These are phyloP conservation scores for Mimosa pudica DNA, from an alignment of 306 rosid genomes.

Conservation along the genomic window DNA sequence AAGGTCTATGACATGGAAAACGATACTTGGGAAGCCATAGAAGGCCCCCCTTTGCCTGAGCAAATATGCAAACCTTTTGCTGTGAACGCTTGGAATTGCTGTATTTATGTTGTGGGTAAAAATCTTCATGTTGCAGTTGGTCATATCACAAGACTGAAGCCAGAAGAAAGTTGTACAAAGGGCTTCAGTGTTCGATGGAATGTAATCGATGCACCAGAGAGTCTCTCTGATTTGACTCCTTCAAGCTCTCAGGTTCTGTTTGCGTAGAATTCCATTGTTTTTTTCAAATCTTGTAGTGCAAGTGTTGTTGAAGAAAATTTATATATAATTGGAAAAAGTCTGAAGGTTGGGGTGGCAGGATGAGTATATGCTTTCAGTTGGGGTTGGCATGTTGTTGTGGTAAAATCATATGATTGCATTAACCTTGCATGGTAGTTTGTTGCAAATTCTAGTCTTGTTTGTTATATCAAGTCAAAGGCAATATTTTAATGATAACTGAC, in stretches of 20 bases:
- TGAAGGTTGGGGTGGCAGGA: slow-evolving; percentile 42
- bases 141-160: slow-evolving; percentile 56
- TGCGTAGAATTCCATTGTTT: slow-evolving; percentile 57
- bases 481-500: not conserved
- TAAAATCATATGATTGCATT: slow-evolving; percentile 18
- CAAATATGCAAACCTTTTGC: slow-evolving; percentile 96
- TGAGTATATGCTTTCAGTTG: slow-evolving; percentile 41
- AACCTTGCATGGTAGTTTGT: slow-evolving; percentile 14
- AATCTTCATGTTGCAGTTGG: slow-evolving; percentile 89
- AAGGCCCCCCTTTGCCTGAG: slow-evolving; percentile 84
- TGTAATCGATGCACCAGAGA: slow-evolving; percentile 70
- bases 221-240: slow-evolving; percentile 82
- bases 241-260: slow-evolving; percentile 92
- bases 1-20: slow-evolving; percentile 74
- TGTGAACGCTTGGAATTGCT: slow-evolving; percentile 67
- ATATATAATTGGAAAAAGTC: slow-evolving; percentile 43
- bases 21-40: slow-evolving; percentile 87
- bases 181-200: slow-evolving; percentile 77
- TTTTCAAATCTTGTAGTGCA: slow-evolving; percentile 27
- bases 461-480: slow-evolving; percentile 11
- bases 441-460: slow-evolving; percentile 4
- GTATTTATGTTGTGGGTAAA: slow-evolving; percentile 80
- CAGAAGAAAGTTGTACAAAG: slow-evolving; percentile 46
- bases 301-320: slow-evolving; percentile 43
- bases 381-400: slow-evolving; percentile 46